A percentile compares a stretch with the other conserved stretches of the same genome.
Conservation (phyloP, 306 rosid species). For the Urtica urens region DNA sequence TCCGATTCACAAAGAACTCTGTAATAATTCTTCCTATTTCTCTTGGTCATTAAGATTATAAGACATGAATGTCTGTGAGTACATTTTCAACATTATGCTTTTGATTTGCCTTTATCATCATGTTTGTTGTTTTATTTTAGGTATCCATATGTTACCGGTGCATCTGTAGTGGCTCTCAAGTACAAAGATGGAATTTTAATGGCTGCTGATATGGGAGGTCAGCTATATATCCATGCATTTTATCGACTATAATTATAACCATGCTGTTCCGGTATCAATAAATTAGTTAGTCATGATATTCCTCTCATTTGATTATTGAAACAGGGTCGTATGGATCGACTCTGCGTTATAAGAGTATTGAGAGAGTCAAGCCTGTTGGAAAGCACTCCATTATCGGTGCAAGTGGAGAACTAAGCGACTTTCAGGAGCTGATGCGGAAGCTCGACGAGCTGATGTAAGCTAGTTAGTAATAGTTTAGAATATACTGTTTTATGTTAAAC, state of each 20-base stretch:
- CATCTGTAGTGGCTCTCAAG: conserved; percentile 83
- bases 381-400: conserved; percentile 90
- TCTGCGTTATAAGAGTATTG: conserved; percentile 82
- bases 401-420: conserved; percentile 94
- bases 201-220: conserved; percentile 97
- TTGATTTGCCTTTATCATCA: not conserved
- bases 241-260: not conserved
- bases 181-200: conserved; percentile 91
- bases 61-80: not conserved
- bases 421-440: conserved; percentile 63
- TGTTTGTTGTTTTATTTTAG: conserved; percentile 28
- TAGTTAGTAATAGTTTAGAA: not conserved
- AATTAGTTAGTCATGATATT: not conserved
- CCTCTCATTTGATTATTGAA: conserved; percentile 10
- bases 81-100: not conserved
- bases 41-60: conserved; percentile 5
- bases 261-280: not conserved
- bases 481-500: not conserved
- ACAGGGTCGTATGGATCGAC: conserved; percentile 94
- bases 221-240: conserved; percentile 9
- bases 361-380: conserved; percentile 72
- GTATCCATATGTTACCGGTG: conserved; percentile 88
- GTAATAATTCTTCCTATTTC: conserved; percentile 24
- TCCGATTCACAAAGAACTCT: conserved; percentile 48
- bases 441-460: conserved; percentile 85